Percentiles rank a stretch among this genome's conserved stretches.
Conservation (phyloP, 139 green algal genomes). For the Picochlorum sp. region DNA sequence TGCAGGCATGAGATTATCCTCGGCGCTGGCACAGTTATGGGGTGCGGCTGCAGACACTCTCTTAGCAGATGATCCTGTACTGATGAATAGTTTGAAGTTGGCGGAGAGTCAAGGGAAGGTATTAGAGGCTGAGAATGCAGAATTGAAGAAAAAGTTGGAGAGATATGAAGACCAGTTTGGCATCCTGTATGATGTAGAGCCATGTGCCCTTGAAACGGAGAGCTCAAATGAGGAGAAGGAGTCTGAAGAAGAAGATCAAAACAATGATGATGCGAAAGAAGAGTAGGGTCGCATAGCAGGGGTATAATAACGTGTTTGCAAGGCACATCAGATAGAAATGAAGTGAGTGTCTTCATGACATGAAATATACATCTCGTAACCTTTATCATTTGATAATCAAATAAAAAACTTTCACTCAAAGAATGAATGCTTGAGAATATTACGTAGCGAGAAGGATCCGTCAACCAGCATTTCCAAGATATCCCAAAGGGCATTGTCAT, state of each 20-base stretch:
- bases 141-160: constrained; percentile 3
- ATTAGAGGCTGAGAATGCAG: constrained; percentile 8
- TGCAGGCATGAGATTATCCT: not conserved
- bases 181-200: not conserved
- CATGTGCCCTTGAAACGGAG: not conserved
- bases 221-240: too few relatives aligned
- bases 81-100: not conserved
- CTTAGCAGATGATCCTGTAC: constrained; percentile 1
- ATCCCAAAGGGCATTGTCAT: constrained; percentile 37
- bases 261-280: too few relatives aligned
- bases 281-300: too few relatives aligned
- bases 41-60: not conserved
- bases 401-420: too few relatives aligned
- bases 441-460: too few relatives aligned
- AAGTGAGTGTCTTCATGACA: too few relatives aligned
- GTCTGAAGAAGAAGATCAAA: too few relatives aligned
- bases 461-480: constrained; percentile 21
- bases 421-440: too few relatives aligned
- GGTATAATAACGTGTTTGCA: too few relatives aligned
- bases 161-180: constrained; percentile 5
- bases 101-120: not conserved
- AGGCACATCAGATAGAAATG: too few relatives aligned
- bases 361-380: too few relatives aligned
- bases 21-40: constrained; percentile 2
- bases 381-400: too few relatives aligned